Evolutionary conservation across 495 filamentous ascomycete species (phyloP), one percentile per base, ranked within the genome.

Genomic region (Rhypophila decipiens): DNA sequence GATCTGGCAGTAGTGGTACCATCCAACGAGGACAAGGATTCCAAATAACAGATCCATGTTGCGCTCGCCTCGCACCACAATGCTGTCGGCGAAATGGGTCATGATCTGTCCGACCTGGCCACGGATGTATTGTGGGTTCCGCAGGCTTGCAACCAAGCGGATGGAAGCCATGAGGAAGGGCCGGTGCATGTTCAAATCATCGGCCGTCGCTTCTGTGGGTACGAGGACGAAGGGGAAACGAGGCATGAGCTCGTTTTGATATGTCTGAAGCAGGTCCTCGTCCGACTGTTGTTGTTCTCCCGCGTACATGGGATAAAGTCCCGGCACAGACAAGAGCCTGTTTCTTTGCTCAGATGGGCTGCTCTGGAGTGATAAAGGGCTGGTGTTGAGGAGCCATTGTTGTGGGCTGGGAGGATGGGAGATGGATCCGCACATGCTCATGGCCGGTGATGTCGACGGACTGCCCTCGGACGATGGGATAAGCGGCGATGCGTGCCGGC

Each of bases 1-100:
- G 59, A 59, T 54, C 50, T 58, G 70, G 47, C 58, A 71, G 51
- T 64, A 68, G 38, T 64, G 66, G 37, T 66, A 70, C 60, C 64
- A 76, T 9, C 72, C 74, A 15, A 77, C 51, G 37, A 70, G 64
- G 2, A 76, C 53, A 10, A 74, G 51, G 18, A 75, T 61, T 13
- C 74, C 71, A 57, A 74, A 67, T 10, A 78, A 64, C 15, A 74
- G 52, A 33, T 79, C 74, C 33, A 78, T 53, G 21, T 68, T 74
- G 15, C 70, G 57, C 36, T 76, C 69, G 5, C 65, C 65, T 27
- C 67, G 64, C 42, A 76, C 46, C 12, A 76, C 52, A 59, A 79
- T 69, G 19, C 64, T 62, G 21, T 69, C 63, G 19, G 67, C 51
- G 40, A 73, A 51, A 33, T 61, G 56, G 44, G 54, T 61, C 50